Base-by-base conservation (phyloP, 2,329 filamentous ascomycete species). In the Penicillium palitans region DNA sequence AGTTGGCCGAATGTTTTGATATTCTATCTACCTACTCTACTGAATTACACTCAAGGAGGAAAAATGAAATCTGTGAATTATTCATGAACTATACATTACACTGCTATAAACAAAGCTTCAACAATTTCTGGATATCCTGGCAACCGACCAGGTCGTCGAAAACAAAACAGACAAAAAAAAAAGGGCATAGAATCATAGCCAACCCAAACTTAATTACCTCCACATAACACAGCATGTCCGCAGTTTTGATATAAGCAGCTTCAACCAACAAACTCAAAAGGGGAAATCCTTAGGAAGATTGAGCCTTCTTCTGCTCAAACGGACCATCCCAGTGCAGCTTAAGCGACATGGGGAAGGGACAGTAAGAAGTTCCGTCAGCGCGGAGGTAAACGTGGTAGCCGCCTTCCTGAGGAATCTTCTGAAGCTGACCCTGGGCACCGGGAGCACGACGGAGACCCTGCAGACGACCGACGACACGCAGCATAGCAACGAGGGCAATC, bases 391-490 rank as follows among this genome's bases (percentile, higher is more conserved):
- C 75, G 10, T 78, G 83, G 70, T 81, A 82, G 0, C 84, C 84
- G 0, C 81, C 84, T 0, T 79, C 76, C 9, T 80, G 78, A 0
- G 78, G 74, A 2, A 90, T 79, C 77, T 84, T 88, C 79, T 90
- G 90, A 62, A 91, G 71, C 68, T 85, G 76, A 0, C 89, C 89
- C 73, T 89, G 85, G 0, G 82, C 75, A 0, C 89, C 89, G 0
- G 83, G 77, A 0, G 84, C 86, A 31, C 86, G 80, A 6, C 85
- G 78, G 12, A 92, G 71, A 54, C 85, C 86, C 64, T 83, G 80
- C 64, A 85, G 78, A 58, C 80, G 77, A 66, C 88, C 89, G 2
- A 90, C 74, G 0, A 83, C 82, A 48, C 88, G 84, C 72, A 91
- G 83, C 79, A 91, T 87, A 62, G 87, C 84, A 0, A 84, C 84